phyloP scores from a whole-genome alignment of 768 basidiomycete species.

The Naganishia antarctica region DNA sequence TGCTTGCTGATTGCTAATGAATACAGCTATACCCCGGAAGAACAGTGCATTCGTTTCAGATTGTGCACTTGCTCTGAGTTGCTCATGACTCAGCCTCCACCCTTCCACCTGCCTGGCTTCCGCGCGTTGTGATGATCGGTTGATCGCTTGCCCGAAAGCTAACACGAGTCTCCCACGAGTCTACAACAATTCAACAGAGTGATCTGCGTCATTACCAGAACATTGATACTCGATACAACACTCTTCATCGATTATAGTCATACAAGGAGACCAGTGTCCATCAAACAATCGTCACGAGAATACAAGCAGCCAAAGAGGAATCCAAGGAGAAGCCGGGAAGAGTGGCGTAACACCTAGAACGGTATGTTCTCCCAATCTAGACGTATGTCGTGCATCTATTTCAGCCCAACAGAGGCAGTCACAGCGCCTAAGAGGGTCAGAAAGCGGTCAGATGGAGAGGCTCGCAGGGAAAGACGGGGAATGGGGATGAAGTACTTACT shows the following conservation, averaged over 20 bases:
- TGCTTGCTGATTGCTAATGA: background rate
- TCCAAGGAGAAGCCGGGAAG: no score
- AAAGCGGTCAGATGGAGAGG: background rate
- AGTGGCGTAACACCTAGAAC: background rate
- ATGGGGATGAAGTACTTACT: background rate
- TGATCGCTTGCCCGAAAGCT: no score
- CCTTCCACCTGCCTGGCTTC: no score
- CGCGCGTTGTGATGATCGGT: no score
- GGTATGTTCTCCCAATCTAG: background rate
- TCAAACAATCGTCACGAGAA: background rate
- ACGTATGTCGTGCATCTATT: slow-evolving; percentile 7
- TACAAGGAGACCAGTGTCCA: slow-evolving; percentile 3
- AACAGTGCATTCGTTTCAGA: no score
- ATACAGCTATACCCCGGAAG: no score
- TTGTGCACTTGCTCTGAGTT: no score
- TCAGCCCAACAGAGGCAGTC: slow-evolving; percentile 12
- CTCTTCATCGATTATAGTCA: background rate
- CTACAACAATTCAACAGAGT: no score
- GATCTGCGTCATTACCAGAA: no score
- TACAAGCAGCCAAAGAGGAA: background rate
- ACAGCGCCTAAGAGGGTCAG: background rate
- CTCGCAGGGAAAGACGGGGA: background rate
- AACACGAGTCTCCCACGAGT: no score
- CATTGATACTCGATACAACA: background rate
- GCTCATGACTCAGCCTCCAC: no score